These are phyloP conservation scores for Euphorbia schlechtendalii DNA, from an alignment of 441 rosid species.

Conservation along the genomic window DNA sequence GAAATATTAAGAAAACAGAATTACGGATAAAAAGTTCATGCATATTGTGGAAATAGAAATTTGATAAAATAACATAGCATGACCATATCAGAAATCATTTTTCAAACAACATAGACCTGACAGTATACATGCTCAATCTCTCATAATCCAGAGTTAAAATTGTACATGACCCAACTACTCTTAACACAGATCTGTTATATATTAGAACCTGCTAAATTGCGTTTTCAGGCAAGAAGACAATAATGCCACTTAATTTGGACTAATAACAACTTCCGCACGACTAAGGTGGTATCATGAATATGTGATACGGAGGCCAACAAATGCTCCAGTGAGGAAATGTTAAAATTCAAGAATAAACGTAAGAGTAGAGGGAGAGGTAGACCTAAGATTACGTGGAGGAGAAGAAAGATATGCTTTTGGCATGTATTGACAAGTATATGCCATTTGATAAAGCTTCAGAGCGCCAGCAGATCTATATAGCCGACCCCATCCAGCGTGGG, in stretches of 20 bases:
- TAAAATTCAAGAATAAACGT: no score
- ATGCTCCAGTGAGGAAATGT: no score
- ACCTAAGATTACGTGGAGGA: no score
- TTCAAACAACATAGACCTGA: not conserved
- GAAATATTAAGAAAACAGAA: conserved; percentile 18
- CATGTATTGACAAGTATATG: no score
- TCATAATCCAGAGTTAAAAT: not conserved
- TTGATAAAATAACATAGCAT: not conserved
- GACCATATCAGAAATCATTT: conserved; percentile 2
- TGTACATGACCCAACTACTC: not conserved
- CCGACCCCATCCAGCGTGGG: no score
- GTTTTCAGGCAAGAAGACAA: not conserved
- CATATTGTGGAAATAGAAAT: not conserved
- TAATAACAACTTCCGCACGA: no score
- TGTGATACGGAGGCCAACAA: no score
- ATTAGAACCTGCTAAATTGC: not conserved
- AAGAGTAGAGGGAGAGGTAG: no score
- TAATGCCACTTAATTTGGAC: not conserved
- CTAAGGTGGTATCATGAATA: no score
- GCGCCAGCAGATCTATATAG: no score
- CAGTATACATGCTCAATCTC: not conserved
- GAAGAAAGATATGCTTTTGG: no score
- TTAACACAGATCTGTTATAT: not conserved
- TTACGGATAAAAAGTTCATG: not conserved
- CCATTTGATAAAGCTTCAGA: no score